A percentile compares a stretch with the other conserved stretches of the same genome.
phyloP scores from a whole-genome alignment of 2,329 filamentous ascomycete species.

The Talaromyces sp. region DNA sequence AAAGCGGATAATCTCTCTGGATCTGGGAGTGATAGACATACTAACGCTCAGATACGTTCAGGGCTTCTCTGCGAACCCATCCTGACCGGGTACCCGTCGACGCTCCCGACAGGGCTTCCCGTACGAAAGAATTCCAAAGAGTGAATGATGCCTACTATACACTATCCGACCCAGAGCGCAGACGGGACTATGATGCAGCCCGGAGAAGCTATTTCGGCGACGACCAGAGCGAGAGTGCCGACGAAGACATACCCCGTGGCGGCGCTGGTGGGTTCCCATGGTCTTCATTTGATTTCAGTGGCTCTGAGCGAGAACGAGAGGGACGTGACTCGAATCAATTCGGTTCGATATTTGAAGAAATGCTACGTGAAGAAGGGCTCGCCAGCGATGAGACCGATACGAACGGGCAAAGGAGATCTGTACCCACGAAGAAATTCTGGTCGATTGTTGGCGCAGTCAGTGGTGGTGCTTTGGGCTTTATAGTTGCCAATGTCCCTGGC shows the following conservation, averaged over 20 bases:
- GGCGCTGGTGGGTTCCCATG: conserved; percentile 64
- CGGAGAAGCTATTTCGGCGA: conserved; percentile 55
- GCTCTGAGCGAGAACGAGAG: conserved; percentile 29
- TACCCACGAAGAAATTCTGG: conserved; percentile 76
- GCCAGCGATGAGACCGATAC: conserved; percentile 62
- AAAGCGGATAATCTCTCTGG: neutral
- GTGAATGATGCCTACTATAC: conserved; percentile 94
- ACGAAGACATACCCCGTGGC: conserved; percentile 49
- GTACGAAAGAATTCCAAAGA: conserved; percentile 85
- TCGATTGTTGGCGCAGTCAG: conserved; percentile 77
- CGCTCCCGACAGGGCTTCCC: conserved; percentile 74
- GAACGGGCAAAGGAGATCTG: conserved; percentile 35
- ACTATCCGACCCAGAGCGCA: conserved; percentile 72
- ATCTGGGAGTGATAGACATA: neutral
- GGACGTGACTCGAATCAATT: conserved; percentile 69
- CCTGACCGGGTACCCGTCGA: conserved; percentile 82
- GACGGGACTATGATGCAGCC: conserved; percentile 79
- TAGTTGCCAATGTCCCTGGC: conserved; percentile 87
- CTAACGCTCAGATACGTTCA: conserved; percentile 32
- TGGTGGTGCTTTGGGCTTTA: conserved; percentile 89
- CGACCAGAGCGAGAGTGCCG: conserved; percentile 41
- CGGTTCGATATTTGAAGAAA: conserved; percentile 80
- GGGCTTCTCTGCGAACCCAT: conserved; percentile 85
- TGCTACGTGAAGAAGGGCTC: conserved; percentile 83
- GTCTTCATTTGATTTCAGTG: conserved; percentile 65